phyloP scores from a whole-genome alignment of 805 yeast species.

The Tetrapisispora pingtungensis region DNA sequence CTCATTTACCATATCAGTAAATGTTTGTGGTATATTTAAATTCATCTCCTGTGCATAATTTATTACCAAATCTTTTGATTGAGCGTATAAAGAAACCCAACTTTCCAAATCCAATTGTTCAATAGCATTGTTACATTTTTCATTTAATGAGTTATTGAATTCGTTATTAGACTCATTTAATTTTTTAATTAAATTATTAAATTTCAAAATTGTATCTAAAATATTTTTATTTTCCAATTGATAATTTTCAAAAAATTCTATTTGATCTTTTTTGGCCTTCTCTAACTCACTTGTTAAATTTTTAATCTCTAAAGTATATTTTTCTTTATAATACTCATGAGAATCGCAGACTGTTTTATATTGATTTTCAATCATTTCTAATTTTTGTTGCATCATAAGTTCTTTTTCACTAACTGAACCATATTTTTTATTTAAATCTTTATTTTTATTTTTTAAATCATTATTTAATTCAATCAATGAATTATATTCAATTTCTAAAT shows the following conservation, averaged over 20 bases:
- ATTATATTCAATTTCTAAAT: conserved; percentile 28
- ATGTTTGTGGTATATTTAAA: conserved; percentile 1
- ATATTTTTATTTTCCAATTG: not conserved
- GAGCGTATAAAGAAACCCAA: conserved; percentile 15
- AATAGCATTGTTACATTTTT: conserved; percentile 3
- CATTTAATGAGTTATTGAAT: not conserved
- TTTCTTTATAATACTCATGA: conserved; percentile 17
- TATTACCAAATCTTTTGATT: conserved; percentile 10
- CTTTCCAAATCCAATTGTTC: conserved; percentile 5
- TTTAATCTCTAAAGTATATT: conserved; percentile 16
- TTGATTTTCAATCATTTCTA: conserved; percentile 4
- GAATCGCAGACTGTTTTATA: conserved; percentile 21
- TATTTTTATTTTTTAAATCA: not conserved
- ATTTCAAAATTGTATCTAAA: not conserved
- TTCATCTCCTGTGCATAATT: conserved; percentile 12
- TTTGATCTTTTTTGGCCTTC: conserved; percentile 1
- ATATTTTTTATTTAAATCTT: not conserved
- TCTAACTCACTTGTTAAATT: conserved; percentile 6
- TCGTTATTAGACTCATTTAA: not conserved
- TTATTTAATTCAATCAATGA: not conserved
- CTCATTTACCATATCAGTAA: not conserved
- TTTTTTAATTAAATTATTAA: not conserved
- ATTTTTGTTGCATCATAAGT: not conserved
- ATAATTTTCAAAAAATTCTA: not conserved
- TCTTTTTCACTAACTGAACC: conserved; percentile 2